Base-by-base conservation (phyloP, 371 early-diverging fungal genomes). In the Conidiobolus incongruus region DNA sequence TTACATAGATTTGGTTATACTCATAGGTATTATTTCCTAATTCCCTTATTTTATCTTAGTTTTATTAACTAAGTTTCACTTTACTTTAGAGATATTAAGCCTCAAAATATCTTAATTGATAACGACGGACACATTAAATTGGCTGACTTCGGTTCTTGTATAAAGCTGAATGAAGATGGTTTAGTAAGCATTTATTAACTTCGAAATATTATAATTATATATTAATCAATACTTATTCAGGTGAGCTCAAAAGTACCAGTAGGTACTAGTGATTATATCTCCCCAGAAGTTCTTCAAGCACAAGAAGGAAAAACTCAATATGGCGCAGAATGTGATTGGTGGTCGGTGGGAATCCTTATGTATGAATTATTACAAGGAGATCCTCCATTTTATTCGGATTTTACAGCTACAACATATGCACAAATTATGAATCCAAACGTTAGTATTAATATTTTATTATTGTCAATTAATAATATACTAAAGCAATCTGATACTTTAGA, bases 311-410 rank as follows among this genome's bases (percentile, higher is more conserved):
- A 61, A 5, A 48, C 52, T 23, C 68, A 63, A 17, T 98, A 98
- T 61, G 88, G 88, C 30, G 77, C 78, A 36, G 85, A 82, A 23
- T 92, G 90, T 53, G 99, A 99, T 67, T 93, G 94, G 85, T 99
- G 99, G 99, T 85, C 92, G 5, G 58, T 98, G 4, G 99, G 98
- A 4, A 91, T 95, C 2, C 88, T 97, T 49, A 81, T 97, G 73
- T 98, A 83, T 58, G 98, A 98, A 58, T 79, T 95, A 47, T 64
- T 95, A 35, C 80, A 87, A 34, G 96, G 96, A 1, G 92, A 89
- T 46, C 86, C 94, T 22, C 91, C 94, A 2, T 93, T 90, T 58
- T 81, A 80, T 54, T 70, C 76, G 22, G 72, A 76, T 28, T 75
- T 68, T 42, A 70, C 81, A 23, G 75, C 77, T 45, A 85, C 89